phyloP scores from a whole-genome alignment of 1,284 basidiomycete species.

The Ceratobasidium sp. region DNA sequence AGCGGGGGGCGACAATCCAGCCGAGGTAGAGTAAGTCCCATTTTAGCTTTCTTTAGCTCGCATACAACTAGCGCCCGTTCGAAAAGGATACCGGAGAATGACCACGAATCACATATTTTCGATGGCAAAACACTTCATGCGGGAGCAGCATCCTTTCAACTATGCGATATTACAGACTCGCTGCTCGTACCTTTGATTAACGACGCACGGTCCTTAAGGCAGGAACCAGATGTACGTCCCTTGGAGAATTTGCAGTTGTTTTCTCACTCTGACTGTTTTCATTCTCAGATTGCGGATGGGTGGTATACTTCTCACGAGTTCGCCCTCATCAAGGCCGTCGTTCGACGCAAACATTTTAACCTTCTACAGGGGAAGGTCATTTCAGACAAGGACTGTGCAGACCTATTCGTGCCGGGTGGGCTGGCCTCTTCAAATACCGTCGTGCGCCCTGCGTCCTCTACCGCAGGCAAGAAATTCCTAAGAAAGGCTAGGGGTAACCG shows the following conservation, averaged over 20 bases:
- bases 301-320: conserved; percentile 84
- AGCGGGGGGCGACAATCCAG: conserved; percentile 2
- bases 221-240: conserved; percentile 75
- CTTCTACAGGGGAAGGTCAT: conserved; percentile 80
- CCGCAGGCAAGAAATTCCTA: conserved; percentile 25
- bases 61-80: conserved; percentile 33
- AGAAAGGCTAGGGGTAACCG: conserved; percentile 35
- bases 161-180: conserved; percentile 90
- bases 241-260: background rate
- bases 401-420: conserved; percentile 63
- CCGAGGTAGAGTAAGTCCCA: conserved; percentile 48
- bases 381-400: conserved; percentile 77
- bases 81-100: conserved; percentile 51
- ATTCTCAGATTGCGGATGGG: conserved; percentile 78
- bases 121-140: conserved; percentile 83
- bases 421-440: conserved; percentile 11
- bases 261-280: background rate
- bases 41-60: conserved; percentile 42
- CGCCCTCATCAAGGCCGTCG: conserved; percentile 83
- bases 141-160: conserved; percentile 70
- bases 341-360: conserved; percentile 89
- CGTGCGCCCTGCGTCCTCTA: background rate
- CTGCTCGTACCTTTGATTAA: conserved; percentile 85
- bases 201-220: conserved; percentile 73
- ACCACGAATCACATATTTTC: conserved; percentile 83